A percentile compares a stretch with the other conserved stretches of the same genome.
Conservation (phyloP, 352 stramenopile genomes). For the Phytophthora brassicae region DNA sequence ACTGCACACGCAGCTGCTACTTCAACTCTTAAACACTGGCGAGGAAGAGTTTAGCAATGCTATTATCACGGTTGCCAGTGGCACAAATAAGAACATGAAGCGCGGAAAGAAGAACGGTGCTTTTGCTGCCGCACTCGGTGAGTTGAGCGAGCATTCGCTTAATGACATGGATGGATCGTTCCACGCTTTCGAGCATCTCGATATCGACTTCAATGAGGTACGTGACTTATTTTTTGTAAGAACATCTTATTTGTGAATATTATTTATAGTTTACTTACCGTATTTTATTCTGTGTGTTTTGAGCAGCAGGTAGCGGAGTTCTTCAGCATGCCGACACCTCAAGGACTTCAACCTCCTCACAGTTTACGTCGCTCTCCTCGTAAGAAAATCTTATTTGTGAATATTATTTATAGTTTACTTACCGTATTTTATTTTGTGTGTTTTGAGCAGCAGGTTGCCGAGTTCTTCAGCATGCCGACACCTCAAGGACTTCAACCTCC, state of each 20-base stretch:
- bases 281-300: constrained; percentile 4
- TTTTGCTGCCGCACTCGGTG: constrained; percentile 1
- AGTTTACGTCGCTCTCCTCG: constrained; percentile 69
- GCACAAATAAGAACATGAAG: constrained; percentile 68
- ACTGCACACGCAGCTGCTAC: constrained; percentile 75
- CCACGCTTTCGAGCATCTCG: constrained; percentile 80
- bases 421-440: constrained; percentile 7
- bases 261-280: constrained; percentile 5
- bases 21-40: constrained; percentile 69
- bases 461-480: constrained; percentile 82
- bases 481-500: constrained; percentile 58
- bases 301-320: constrained; percentile 81
- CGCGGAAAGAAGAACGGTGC: constrained; percentile 33
- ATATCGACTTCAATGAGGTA: constrained; percentile 88
- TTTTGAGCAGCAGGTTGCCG: constrained; percentile 66
- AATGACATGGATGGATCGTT: constrained; percentile 67
- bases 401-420: background rate
- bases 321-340: constrained; percentile 73
- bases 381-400: too few relatives aligned
- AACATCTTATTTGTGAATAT: too few relatives aligned
- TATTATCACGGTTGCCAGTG: constrained; percentile 30
- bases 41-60: constrained; percentile 41
- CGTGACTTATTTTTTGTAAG: background rate
- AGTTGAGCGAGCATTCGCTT: constrained; percentile 33
- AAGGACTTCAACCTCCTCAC: constrained; percentile 59